Evolutionary conservation across 2,329 filamentous ascomycete species (phyloP).

Genomic region (Colletotrichum sp.): DNA sequence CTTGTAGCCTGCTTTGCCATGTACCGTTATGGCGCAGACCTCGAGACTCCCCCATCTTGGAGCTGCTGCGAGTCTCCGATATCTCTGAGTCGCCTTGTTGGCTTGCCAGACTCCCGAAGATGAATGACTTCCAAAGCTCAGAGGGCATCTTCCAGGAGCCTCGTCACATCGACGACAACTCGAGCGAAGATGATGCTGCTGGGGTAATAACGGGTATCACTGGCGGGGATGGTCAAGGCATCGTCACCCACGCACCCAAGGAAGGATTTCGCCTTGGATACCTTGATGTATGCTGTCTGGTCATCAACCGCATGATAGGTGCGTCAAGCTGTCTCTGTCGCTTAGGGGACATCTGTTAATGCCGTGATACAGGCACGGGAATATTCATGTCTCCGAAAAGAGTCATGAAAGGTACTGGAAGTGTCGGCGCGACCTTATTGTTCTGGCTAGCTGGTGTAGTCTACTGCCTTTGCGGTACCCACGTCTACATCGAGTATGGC

Average conservation of each 20-base stretch:
- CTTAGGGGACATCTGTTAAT: neutral
- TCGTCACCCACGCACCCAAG: slow-evolving; percentile 37
- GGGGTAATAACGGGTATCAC: slow-evolving; percentile 9
- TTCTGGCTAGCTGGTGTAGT: slow-evolving; percentile 45
- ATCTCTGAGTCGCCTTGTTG: neutral
- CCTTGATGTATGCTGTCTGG: slow-evolving; percentile 39
- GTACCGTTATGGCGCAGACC: neutral
- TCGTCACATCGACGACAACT: neutral
- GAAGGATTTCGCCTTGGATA: slow-evolving; percentile 39
- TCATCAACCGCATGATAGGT: slow-evolving; percentile 43
- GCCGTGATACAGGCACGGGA: slow-evolving; percentile 32
- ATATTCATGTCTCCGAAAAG: slow-evolving; percentile 39
- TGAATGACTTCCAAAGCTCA: slow-evolving; percentile 33
- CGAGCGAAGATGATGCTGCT: slow-evolving; percentile 26
- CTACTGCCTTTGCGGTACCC: slow-evolving; percentile 39
- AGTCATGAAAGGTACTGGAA: slow-evolving; percentile 37
- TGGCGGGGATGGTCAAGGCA: slow-evolving; percentile 17
- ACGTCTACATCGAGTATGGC: slow-evolving; percentile 50
- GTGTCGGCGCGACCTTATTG: slow-evolving; percentile 38
- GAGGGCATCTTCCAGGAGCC: slow-evolving; percentile 16
- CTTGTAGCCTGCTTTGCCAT: neutral
- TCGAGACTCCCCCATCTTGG: neutral
- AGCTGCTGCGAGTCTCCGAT: neutral
- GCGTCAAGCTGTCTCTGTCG: slow-evolving; percentile 15
- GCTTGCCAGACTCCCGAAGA: neutral